Conservation (phyloP, 257 asterid genomes). For the Nicotiana noctiflora region DNA sequence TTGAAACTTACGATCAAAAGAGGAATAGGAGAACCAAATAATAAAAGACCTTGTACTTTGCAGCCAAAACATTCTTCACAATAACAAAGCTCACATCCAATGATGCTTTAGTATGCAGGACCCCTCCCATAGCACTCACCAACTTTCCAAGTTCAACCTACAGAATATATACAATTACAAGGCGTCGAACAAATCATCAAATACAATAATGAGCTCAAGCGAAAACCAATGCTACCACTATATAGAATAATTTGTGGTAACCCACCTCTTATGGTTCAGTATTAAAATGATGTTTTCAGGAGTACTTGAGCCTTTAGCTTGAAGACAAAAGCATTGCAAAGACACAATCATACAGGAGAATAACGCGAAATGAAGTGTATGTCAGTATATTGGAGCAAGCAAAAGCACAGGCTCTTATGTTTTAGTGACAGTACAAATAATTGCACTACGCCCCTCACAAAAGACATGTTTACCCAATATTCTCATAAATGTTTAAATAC, state of each 20-base stretch:
- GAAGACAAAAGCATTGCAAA: not conserved
- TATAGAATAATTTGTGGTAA: not conserved
- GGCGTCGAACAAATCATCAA: constrained; percentile 13
- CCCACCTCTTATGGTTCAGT: not conserved
- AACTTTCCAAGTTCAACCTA: constrained; percentile 66
- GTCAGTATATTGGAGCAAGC: not conserved
- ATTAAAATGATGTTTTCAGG: not conserved
- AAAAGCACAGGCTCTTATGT: not conserved
- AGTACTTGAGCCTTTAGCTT: not conserved
- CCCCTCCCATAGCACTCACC: constrained; percentile 91
- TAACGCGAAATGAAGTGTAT: not conserved
- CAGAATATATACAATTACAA: constrained; percentile 24
- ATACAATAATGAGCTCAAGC: not conserved
- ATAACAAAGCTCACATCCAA: constrained; percentile 81
- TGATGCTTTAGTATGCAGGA: constrained; percentile 56
- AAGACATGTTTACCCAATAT: not conserved
- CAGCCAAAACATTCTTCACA: constrained; percentile 80
- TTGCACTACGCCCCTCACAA: not conserved
- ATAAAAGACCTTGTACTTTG: constrained; percentile 61
- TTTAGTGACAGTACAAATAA: not conserved
- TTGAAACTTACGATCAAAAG: not conserved
- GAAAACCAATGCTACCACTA: not conserved
- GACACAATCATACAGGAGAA: not conserved
- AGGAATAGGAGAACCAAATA: constrained; percentile 2
- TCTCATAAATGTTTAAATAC: not conserved